Evolutionary conservation across 768 basidiomycete species (phyloP), one percentile per base, ranked within the genome.

Genomic region (Cystoderma amianthinum): DNA sequence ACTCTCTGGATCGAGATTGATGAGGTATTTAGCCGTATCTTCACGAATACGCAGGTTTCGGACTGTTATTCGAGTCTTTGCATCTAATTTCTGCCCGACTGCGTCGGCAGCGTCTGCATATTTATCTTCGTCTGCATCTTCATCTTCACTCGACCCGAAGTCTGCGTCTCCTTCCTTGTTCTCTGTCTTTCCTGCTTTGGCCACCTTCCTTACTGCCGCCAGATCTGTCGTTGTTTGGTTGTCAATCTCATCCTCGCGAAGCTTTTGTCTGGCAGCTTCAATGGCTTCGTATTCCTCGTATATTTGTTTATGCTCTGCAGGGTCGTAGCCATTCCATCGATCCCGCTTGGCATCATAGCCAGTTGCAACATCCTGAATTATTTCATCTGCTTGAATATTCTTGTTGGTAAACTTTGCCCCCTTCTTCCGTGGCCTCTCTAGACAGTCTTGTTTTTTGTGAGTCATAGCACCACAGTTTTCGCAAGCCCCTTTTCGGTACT

Each of bases 381-480:
- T 62, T 57, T 99, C 96, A 60, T 99, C 96, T 3, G 90, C 77
- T 42, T 82, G 82, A 42, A 98, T 97, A 55, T 95, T 69, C 61
- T 78, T 85, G 63, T 84, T 85, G 36, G 93, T 90, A 59, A 71
- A 98, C 62, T 83, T 96, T 37, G 96, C 96, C 32, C 95, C 95
- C 58, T 89, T 89, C 72, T 90, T 93, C 44, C 96, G 80, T 28
- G 96, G 96, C 44, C 96, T 82, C 61, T 99, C 96, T 36, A 98
- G 73, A 61, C 96, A 99, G 58, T 99, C 96, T 55, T 77, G 69
- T 45, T 71, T 76, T 60, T 86, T 85, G 68, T 99, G 96, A 0
- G 92, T 90, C 74, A 97, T 84, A 13, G 96, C 88, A 44, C 96
- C 96, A 49, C 96, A 99, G 56, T 99, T 99, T 68, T 97, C 94